Evolutionary conservation across 495 filamentous ascomycete genomes (phyloP), one percentile per base, ranked within the genome.

Genomic region (Lophiotrema nucula): DNA sequence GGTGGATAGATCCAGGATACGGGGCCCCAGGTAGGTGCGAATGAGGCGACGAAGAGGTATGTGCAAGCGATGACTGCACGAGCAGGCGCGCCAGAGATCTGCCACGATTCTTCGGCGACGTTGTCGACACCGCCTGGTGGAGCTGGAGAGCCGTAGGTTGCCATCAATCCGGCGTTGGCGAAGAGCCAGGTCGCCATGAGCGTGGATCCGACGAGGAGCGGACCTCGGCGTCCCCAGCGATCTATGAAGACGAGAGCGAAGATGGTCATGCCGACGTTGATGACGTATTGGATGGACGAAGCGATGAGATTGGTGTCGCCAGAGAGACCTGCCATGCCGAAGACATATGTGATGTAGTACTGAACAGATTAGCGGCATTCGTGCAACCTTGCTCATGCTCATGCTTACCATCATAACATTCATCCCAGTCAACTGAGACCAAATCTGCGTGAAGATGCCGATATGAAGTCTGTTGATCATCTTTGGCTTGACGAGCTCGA

Each of bases 371-470:
- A 35, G 10, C 6, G 19, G 25, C 10, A 48, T 5, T 16, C 13
- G 10, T 54, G 50, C 35, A 4, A 47, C 13, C 4, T 10, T 15
- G 19, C 13, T 11, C n/a, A n/a, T 6, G n/a, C 54, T 38, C 23
- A 57, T 33, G n/a, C 33, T 73, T 63, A 82, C 81, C 82, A 90
- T 89, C 87, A 91, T 91, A 12, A 90, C 87, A 67, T 90, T 92
- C 85, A 90, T 90, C 13, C 89, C 89, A 0, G 87, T 88, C 18
- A 92, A 74, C 65, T 93, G 89, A 24, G 83, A 84, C 89, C 89
- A 92, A 67, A 93, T 87, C 69, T 92, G 89, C 0, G 83, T 88
- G 64, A 89, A 89, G 41, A 92, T 64, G 47, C 88, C 88, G 61
- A 90, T 83, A 49, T 82, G 76, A 25, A 86, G 88, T 12, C 86